Percentiles rank a stretch among this genome's conserved stretches.
These are phyloP conservation scores for Ramaria sp. DNA, from an alignment of 768 basidiomycete species.

Conservation along the genomic window DNA sequence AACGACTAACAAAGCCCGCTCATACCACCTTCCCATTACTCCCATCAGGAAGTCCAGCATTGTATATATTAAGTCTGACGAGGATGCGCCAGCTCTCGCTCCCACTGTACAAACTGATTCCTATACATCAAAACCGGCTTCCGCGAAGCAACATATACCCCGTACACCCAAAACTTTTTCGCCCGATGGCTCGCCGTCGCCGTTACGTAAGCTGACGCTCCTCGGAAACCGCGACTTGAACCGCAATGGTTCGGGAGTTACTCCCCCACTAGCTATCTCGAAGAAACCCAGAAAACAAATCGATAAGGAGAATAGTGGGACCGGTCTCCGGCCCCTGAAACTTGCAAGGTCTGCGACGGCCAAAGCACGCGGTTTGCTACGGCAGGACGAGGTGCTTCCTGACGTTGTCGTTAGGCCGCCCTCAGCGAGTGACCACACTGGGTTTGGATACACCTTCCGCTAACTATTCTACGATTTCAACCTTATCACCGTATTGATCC, in stretches of 20 bases:
- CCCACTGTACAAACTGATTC: slow-evolving; percentile 15
- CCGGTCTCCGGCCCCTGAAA: slow-evolving; percentile 32
- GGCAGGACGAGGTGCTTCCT: slow-evolving; percentile 46
- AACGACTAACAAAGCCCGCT: slow-evolving; percentile 11
- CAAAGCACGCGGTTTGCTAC: slow-evolving; percentile 47
- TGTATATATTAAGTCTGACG: slow-evolving; percentile 53
- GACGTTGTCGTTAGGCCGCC: slow-evolving; percentile 54
- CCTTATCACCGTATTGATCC: slow-evolving; percentile 2
- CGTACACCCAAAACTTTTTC: not conserved
- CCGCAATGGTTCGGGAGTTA: slow-evolving; percentile 19
- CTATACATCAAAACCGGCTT: slow-evolving; percentile 14
- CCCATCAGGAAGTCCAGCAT: slow-evolving; percentile 44
- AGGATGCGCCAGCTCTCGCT: slow-evolving; percentile 21
- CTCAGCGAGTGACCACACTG: slow-evolving; percentile 36
- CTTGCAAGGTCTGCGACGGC: slow-evolving; percentile 54
- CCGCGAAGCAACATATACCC: slow-evolving; percentile 6
- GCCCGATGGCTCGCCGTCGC: slow-evolving; percentile 1
- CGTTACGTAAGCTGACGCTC: slow-evolving; percentile 30
- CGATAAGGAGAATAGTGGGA: slow-evolving; percentile 26
- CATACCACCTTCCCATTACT: slow-evolving; percentile 10
- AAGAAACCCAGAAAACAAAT: slow-evolving; percentile 38
- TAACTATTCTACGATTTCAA: slow-evolving; percentile 8
- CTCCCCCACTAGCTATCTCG: slow-evolving; percentile 45
- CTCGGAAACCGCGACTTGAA: slow-evolving; percentile 48
- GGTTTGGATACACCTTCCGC: slow-evolving; percentile 34